Conservation (phyloP, 139 green algal genomes). For the Tetradesmus obliquus region DNA sequence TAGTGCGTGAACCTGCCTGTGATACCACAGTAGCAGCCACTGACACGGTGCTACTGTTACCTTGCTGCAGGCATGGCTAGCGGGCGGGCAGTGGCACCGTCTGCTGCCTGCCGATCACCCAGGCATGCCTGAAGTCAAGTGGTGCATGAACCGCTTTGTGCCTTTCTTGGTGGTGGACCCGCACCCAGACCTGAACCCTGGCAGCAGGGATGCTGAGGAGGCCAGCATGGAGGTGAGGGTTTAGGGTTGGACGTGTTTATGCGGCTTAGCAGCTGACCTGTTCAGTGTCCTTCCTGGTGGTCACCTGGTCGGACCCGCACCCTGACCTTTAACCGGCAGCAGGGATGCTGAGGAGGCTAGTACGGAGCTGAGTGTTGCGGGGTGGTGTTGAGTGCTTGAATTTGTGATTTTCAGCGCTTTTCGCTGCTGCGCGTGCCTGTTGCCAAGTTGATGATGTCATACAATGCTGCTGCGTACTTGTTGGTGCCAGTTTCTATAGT, state of each 20-base stretch:
- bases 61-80: slow-evolving; percentile 50
- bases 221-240: slow-evolving; percentile 58
- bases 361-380: slow-evolving; percentile 39
- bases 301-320: slow-evolving; percentile 55
- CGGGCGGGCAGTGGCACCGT: slow-evolving; percentile 73
- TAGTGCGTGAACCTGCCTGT: slow-evolving; percentile 52
- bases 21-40: neutral
- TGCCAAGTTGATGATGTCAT: neutral
- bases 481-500: too few relatives aligned
- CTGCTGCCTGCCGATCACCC: slow-evolving; percentile 71
- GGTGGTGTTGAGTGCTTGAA: too few relatives aligned
- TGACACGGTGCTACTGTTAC: neutral
- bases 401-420: too few relatives aligned
- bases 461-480: neutral
- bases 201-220: slow-evolving; percentile 69
- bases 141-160: slow-evolving; percentile 76
- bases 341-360: slow-evolving; percentile 73
- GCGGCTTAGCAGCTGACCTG: neutral
- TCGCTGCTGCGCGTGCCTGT: neutral
- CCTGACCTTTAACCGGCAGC: slow-evolving; percentile 33
- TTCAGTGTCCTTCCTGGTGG: slow-evolving; percentile 82
- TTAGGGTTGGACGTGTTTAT: neutral
- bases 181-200: slow-evolving; percentile 50
- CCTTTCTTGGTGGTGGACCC: slow-evolving; percentile 85
- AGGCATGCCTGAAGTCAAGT: slow-evolving; percentile 89